Evolutionary conservation across 2,329 filamentous ascomycete species (phyloP).

Genomic region (Pseudogymnoascus sp.): DNA sequence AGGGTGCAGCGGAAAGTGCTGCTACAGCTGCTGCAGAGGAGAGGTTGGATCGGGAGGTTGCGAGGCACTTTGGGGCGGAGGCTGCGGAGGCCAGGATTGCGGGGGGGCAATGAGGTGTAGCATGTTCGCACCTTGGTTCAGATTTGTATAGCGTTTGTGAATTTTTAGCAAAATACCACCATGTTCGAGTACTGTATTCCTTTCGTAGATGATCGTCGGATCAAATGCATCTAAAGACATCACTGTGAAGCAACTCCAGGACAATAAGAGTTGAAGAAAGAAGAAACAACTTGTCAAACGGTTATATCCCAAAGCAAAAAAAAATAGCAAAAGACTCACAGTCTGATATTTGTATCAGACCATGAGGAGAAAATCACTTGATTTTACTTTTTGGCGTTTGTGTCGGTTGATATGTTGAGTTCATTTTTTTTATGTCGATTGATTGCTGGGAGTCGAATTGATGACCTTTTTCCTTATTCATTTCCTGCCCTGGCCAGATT

Average conservation of each 20-base stretch:
- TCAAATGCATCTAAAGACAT: neutral
- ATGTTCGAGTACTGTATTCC: neutral
- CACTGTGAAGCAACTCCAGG: neutral
- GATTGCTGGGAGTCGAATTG: neutral
- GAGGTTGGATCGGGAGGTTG: conserved; percentile 21
- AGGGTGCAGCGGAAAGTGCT: neutral
- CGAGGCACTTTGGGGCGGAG: conserved; percentile 39
- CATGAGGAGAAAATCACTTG: neutral
- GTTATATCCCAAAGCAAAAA: neutral
- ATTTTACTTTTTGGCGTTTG: neutral
- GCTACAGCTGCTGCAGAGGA: neutral
- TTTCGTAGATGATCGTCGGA: neutral
- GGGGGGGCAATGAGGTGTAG: neutral
- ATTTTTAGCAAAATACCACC: neutral
- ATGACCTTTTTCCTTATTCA: neutral
- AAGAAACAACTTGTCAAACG: neutral
- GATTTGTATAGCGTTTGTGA: neutral
- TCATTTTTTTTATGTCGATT: neutral
- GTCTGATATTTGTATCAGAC: conserved; percentile 4
- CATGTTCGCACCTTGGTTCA: neutral
- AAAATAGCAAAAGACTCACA: conserved; percentile 2
- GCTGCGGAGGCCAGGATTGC: conserved; percentile 42
- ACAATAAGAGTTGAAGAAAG: neutral
- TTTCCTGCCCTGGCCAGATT: neutral
- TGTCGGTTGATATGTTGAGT: neutral